Conservation (phyloP, 352 stramenopile species). For the Phytophthora hibernalis region DNA sequence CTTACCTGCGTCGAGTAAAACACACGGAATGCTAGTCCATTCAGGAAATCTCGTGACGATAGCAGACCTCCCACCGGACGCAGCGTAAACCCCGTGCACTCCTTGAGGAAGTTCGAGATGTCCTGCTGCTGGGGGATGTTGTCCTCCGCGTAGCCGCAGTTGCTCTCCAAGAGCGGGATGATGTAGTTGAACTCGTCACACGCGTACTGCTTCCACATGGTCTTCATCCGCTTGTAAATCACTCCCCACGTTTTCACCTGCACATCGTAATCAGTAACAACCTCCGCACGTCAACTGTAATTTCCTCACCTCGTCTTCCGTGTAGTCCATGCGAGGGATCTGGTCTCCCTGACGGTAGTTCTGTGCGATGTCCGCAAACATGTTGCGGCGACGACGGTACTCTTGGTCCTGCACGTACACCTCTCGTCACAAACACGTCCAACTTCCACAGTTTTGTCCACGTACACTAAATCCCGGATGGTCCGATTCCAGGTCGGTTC, state of each 20-base stretch:
- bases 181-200: constrained; percentile 98
- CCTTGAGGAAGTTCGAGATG: constrained; percentile 95
- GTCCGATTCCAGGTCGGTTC: constrained; percentile 92
- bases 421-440: background rate
- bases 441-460: background rate
- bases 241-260: constrained; percentile 88
- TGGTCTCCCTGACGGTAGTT: constrained; percentile 91
- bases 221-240: constrained; percentile 95
- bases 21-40: constrained; percentile 97
- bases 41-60: constrained; percentile 97
- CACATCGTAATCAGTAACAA: background rate
- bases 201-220: constrained; percentile 94
- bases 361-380: constrained; percentile 90
- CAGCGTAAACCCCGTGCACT: constrained; percentile 93
- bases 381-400: constrained; percentile 91
- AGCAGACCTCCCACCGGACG: constrained; percentile 95
- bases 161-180: constrained; percentile 92
- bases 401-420: constrained; percentile 61
- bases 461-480: constrained; percentile 95
- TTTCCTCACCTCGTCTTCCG: constrained; percentile 82
- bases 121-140: constrained; percentile 96
- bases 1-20: constrained; percentile 97
- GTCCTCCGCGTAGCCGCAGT: constrained; percentile 94
- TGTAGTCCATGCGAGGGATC: constrained; percentile 96
- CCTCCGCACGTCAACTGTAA: background rate